Evolutionary conservation across 495 filamentous ascomycete species (phyloP).

Genomic region (Annulohypoxylon maeteangense): DNA sequence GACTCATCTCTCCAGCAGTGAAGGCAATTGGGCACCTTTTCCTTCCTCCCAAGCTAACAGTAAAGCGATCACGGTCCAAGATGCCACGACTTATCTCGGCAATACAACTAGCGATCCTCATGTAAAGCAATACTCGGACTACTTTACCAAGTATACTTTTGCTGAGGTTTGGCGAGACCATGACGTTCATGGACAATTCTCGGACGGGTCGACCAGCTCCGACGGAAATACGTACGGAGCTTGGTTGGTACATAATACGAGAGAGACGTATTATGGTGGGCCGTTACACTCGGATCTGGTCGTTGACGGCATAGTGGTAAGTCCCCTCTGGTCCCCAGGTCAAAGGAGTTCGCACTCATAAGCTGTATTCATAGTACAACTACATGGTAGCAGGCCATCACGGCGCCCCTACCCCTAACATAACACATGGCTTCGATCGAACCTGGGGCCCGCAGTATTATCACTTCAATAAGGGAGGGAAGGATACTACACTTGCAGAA

Average conservation of each 20-base stretch:
- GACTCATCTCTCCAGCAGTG: slow-evolving; percentile 65
- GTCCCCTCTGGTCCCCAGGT: slow-evolving; percentile 49
- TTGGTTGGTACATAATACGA: slow-evolving; percentile 68
- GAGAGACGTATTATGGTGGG: slow-evolving; percentile 69
- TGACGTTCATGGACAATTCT: slow-evolving; percentile 64
- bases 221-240: slow-evolving; percentile 63
- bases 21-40: slow-evolving; percentile 62
- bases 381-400: slow-evolving; percentile 65
- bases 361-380: slow-evolving; percentile 37
- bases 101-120: slow-evolving; percentile 62
- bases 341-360: neutral
- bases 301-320: slow-evolving; percentile 68
- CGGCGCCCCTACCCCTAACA: slow-evolving; percentile 66
- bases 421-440: slow-evolving; percentile 67
- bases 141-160: slow-evolving; percentile 71
- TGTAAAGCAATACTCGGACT: slow-evolving; percentile 62
- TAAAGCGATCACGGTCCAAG: slow-evolving; percentile 61
- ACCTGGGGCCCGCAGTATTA: slow-evolving; percentile 69
- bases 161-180: slow-evolving; percentile 63
- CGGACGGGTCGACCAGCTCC: slow-evolving; percentile 61
- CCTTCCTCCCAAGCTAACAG: slow-evolving; percentile 58
- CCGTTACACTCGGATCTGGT: slow-evolving; percentile 66
- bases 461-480: slow-evolving; percentile 63
- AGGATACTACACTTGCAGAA: slow-evolving; percentile 49
- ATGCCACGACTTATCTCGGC: slow-evolving; percentile 66